Conservation (phyloP, 768 basidiomycete genomes). For the Xerocomellus amylosporus region DNA sequence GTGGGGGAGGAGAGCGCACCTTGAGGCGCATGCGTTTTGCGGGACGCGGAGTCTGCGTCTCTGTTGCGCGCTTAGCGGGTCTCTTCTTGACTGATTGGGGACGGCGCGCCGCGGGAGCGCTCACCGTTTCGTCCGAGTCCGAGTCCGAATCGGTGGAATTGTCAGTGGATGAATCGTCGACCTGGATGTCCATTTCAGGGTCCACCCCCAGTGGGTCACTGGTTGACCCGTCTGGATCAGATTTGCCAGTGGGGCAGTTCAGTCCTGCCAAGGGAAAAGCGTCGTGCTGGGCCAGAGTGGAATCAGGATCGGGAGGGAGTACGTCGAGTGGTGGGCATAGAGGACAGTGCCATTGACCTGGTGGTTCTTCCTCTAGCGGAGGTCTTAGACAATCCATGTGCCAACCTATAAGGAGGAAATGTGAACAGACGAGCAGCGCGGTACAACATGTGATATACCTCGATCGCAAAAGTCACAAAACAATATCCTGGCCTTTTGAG, state of each 20-base stretch:
- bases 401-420: conserved; percentile 53
- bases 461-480: conserved; percentile 95
- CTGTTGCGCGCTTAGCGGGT: conserved; percentile 24
- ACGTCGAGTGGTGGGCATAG: conserved; percentile 44
- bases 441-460: conserved; percentile 43
- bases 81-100: conserved; percentile 27
- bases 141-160: conserved; percentile 34
- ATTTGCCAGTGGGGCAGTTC: conserved; percentile 15
- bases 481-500: conserved; percentile 65
- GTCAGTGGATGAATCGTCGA: conserved; percentile 35
- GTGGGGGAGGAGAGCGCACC: conserved; percentile 35
- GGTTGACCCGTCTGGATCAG: conserved; percentile 30
- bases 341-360: conserved; percentile 78
- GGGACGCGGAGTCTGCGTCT: conserved; percentile 28
- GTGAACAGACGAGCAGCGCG: conserved; percentile 3
- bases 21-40: conserved; percentile 48
- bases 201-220: conserved; percentile 24
- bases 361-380: conserved; percentile 65
- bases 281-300: conserved; percentile 30
- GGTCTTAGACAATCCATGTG: conserved; percentile 80
- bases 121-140: conserved; percentile 26
- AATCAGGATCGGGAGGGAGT: conserved; percentile 5
- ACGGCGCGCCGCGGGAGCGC: conserved; percentile 11
- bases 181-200: conserved; percentile 34
- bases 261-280: conserved; percentile 40